A percentile compares a stretch with the other conserved stretches of the same genome.
These are phyloP conservation scores for Xylariaceae sp. DNA, from an alignment of 2,329 filamentous ascomycete genomes.

Conservation along the genomic window DNA sequence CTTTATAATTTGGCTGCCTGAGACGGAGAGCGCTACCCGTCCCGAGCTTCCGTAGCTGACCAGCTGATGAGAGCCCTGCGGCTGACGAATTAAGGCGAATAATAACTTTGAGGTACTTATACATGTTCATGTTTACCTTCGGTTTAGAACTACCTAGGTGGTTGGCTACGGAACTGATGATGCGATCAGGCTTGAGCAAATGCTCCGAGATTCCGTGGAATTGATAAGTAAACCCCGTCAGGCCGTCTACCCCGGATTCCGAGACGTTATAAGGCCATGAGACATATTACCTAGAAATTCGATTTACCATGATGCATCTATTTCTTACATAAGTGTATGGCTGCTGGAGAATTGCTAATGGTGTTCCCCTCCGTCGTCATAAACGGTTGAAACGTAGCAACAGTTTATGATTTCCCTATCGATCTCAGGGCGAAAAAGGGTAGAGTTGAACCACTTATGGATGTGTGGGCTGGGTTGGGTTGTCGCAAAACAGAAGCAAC, in stretches of 20 bases:
- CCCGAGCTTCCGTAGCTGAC: no score
- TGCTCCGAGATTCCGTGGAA: slow-evolving; percentile 7
- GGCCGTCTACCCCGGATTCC: slow-evolving; percentile 5
- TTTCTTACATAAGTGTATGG: background rate
- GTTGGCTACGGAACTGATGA: slow-evolving; percentile 5
- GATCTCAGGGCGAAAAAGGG: no score
- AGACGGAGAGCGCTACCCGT: no score
- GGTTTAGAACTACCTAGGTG: slow-evolving; percentile 8
- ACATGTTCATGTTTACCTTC: background rate
- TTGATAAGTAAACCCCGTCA: background rate
- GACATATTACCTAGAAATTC: no score
- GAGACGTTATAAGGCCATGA: no score
- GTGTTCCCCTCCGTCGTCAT: no score
- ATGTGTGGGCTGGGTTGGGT: no score
- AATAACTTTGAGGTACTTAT: background rate
- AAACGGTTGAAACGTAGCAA: no score
- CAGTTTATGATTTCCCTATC: no score
- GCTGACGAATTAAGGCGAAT: slow-evolving; percentile 1
- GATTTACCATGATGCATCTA: slow-evolving; percentile 9
- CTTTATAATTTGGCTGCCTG: slow-evolving; percentile 6
- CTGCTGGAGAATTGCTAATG: no score
- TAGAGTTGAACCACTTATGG: no score
- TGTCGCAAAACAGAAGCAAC: no score
- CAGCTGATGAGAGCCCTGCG: background rate
- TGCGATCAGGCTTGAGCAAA: background rate